Percentiles rank a stretch among this genome's conserved stretches.
Conservation (phyloP, 257 asterid genomes). For the Plectranthus barbatus region DNA sequence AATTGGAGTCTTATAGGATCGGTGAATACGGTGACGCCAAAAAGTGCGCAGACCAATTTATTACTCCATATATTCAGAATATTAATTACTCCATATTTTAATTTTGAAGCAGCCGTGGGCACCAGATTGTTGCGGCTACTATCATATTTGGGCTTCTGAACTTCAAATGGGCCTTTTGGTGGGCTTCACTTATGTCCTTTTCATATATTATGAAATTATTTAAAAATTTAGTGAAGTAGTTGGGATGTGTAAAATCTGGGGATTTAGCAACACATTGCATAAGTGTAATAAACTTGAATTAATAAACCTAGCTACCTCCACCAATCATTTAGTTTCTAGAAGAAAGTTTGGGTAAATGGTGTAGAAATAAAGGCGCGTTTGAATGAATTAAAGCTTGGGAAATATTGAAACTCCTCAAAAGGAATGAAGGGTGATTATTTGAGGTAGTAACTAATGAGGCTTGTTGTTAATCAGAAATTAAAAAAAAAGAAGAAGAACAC, state of each 20-base stretch:
- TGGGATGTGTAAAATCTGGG: too few species aligned
- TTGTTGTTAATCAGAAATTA: conserved; percentile 12
- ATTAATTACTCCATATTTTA: neutral
- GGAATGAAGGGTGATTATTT: neutral
- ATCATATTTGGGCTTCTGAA: neutral
- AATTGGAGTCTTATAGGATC: conserved; percentile 60
- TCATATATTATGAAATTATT: too few species aligned
- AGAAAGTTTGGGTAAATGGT: too few species aligned
- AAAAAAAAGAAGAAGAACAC: neutral
- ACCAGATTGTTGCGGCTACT: neutral
- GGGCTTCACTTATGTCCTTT: too few species aligned
- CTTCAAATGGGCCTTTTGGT: neutral
- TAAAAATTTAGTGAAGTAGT: too few species aligned
- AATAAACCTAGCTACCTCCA: too few species aligned
- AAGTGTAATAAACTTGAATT: too few species aligned
- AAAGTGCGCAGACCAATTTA: conserved; percentile 4
- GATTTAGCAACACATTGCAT: too few species aligned
- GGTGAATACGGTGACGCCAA: conserved; percentile 27
- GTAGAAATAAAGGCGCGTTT: neutral
- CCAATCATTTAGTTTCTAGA: too few species aligned
- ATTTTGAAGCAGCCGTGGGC: neutral
- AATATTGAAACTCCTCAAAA: neutral
- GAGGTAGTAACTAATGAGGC: conserved; percentile 7
- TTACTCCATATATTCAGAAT: neutral
- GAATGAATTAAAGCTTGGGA: neutral